Conservation (phyloP, 805 yeast genomes). For the Komagataella phaffii region DNA sequence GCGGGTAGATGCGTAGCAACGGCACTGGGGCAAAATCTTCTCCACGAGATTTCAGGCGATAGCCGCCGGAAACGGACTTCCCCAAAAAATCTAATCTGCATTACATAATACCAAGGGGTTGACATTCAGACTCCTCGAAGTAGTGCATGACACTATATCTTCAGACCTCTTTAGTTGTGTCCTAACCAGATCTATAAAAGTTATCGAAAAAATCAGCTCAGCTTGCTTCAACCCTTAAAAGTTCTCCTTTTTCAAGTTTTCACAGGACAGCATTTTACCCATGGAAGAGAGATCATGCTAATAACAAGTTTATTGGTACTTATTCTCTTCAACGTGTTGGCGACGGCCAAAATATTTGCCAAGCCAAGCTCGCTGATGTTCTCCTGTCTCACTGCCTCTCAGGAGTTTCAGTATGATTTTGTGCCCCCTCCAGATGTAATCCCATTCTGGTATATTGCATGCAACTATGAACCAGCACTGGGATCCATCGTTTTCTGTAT, state of each 20-base stretch:
- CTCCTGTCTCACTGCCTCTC: slow-evolving; percentile 10
- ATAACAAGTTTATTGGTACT: neutral
- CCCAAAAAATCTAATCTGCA: too few relatives aligned
- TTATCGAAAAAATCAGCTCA: neutral
- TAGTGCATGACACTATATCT: neutral
- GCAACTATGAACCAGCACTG: slow-evolving; percentile 13
- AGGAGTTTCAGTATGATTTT: slow-evolving; percentile 8
- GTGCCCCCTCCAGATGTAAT: slow-evolving; percentile 3
- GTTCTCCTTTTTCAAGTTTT: neutral
- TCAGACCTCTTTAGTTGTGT: neutral
- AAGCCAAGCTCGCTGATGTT: slow-evolving; percentile 8
- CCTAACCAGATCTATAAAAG: neutral
- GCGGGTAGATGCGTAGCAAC: too few relatives aligned
- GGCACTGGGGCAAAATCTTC: too few relatives aligned
- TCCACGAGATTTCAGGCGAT: too few relatives aligned
- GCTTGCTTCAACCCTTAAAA: neutral
- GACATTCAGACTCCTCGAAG: neutral
- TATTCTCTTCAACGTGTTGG: neutral
- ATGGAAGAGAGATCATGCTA: neutral
- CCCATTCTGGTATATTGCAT: slow-evolving; percentile 11
- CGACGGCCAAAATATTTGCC: neutral
- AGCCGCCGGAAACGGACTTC: too few relatives aligned
- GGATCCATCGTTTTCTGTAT: slow-evolving; percentile 14
- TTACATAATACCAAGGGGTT: neutral
- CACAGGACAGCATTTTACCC: neutral